phyloP scores from a whole-genome alignment of 768 basidiomycete species.

The Clavaria fumosa region DNA sequence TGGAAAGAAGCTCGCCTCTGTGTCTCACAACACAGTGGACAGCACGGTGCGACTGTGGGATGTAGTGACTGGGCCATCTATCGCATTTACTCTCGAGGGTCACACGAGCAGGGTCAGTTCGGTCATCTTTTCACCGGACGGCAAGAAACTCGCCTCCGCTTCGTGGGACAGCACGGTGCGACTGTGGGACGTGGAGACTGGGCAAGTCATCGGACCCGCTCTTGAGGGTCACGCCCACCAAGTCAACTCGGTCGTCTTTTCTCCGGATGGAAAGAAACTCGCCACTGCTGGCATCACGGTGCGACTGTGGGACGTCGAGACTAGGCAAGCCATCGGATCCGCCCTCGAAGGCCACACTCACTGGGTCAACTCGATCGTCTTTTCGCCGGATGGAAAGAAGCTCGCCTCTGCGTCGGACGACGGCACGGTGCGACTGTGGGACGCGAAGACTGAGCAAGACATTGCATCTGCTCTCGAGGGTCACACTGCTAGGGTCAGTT shows the following conservation, averaged over 20 bases:
- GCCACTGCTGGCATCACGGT: background rate
- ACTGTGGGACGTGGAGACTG: slow-evolving; percentile 11
- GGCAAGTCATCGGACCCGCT: background rate
- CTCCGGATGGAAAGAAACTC: slow-evolving; percentile 1
- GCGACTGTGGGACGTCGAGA: too few species aligned
- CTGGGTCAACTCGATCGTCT: slow-evolving; percentile 7
- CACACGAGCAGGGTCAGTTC: background rate
- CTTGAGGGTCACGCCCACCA: background rate
- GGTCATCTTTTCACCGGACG: background rate
- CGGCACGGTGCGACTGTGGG: background rate
- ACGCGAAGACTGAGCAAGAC: slow-evolving; percentile 7
- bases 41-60: slow-evolving; percentile 1
- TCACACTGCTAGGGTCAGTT: background rate
- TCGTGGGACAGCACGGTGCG: slow-evolving; percentile 32
- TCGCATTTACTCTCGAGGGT: background rate
- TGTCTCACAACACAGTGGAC: slow-evolving; percentile 4
- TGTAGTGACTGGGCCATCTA: slow-evolving; percentile 7
- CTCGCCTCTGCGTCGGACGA: slow-evolving; percentile 6
- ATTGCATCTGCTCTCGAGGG: background rate
- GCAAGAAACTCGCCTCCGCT: background rate
- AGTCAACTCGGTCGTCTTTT: background rate
- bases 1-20: slow-evolving; percentile 10
- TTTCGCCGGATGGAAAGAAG: slow-evolving; percentile 8
- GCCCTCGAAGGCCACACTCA: slow-evolving; percentile 9
- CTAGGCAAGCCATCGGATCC: background rate